Evolutionary conservation across 306 rosid species (phyloP).

Genomic region (Medicago arabica): DNA sequence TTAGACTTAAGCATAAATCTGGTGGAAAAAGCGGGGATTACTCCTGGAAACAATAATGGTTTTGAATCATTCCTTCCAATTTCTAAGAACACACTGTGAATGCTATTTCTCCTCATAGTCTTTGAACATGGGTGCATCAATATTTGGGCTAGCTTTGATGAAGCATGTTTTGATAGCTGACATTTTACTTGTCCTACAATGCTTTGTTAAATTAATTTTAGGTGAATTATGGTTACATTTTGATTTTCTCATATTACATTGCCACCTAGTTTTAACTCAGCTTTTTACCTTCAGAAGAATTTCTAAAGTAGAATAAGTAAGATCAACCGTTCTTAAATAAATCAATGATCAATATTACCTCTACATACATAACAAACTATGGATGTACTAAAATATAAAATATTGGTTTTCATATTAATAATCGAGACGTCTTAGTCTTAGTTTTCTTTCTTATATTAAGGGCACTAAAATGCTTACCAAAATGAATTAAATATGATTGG

Average conservation of each 20-base stretch:
- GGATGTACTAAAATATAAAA: too few species aligned
- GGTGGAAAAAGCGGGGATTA: slow-evolving; percentile 96
- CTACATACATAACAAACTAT: neutral
- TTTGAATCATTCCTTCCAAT: slow-evolving; percentile 27
- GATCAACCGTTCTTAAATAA: neutral
- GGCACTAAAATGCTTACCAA: too few species aligned
- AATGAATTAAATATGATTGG: too few species aligned
- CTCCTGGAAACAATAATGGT: slow-evolving; percentile 53
- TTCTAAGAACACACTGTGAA: neutral
- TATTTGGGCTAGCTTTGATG: slow-evolving; percentile 3
- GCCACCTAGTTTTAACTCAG: neutral
- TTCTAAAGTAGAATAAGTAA: neutral
- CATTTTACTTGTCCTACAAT: slow-evolving; percentile 3
- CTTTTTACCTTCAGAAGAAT: neutral
- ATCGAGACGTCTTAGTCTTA: neutral
- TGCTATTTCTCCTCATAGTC: neutral
- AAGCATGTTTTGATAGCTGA: neutral
- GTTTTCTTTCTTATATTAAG: neutral
- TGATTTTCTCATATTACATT: slow-evolving; percentile 4
- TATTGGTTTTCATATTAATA: neutral
- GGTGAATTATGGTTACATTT: neutral
- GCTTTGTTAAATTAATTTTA: neutral
- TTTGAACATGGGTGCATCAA: neutral
- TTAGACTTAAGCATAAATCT: slow-evolving; percentile 67
- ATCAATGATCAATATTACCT: neutral